Conservation (phyloP, 1,139 yeast species). For the Zygosaccharomyces pseudobailii region DNA sequence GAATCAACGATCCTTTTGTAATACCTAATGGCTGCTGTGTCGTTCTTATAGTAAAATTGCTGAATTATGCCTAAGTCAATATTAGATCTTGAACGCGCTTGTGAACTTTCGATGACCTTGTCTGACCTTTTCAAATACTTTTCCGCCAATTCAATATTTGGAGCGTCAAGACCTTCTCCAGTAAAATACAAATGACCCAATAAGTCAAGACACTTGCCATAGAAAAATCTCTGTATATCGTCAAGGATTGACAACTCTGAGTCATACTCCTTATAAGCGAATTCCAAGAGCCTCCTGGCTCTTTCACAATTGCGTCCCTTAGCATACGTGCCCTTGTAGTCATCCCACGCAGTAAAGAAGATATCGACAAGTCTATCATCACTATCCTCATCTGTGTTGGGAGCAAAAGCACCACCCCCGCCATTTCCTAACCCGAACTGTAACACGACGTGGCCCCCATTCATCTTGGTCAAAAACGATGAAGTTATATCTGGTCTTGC, state of each 20-base stretch:
- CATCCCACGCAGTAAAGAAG: slow-evolving; percentile 44
- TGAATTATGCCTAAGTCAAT: slow-evolving; percentile 56
- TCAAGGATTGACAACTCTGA: slow-evolving; percentile 22
- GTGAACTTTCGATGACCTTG: slow-evolving; percentile 36
- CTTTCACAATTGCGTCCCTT: slow-evolving; percentile 40
- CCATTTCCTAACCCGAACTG: slow-evolving; percentile 21
- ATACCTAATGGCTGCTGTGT: slow-evolving; percentile 40
- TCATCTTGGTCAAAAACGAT: slow-evolving; percentile 26
- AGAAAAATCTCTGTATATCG: slow-evolving; percentile 28
- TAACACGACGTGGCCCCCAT: slow-evolving; percentile 25
- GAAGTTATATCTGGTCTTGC: slow-evolving; percentile 31
- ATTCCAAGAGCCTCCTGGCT: slow-evolving; percentile 38
- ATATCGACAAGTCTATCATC: slow-evolving; percentile 43
- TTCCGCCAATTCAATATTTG: slow-evolving; percentile 45
- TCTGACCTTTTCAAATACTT: slow-evolving; percentile 42
- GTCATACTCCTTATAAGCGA: slow-evolving; percentile 23
- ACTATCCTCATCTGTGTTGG: slow-evolving; percentile 40
- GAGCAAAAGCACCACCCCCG: slow-evolving; percentile 34
- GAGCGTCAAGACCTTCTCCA: slow-evolving; percentile 59
- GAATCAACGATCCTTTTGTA: slow-evolving; percentile 39
- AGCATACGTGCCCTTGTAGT: slow-evolving; percentile 51
- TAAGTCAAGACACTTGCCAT: slow-evolving; percentile 41
- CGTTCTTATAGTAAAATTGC: slow-evolving; percentile 44
- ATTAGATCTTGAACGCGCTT: slow-evolving; percentile 34
- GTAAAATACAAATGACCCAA: slow-evolving; percentile 67